phyloP scores from a whole-genome alignment of 2,329 filamentous ascomycete species.

The Ceratocystis papillata region DNA sequence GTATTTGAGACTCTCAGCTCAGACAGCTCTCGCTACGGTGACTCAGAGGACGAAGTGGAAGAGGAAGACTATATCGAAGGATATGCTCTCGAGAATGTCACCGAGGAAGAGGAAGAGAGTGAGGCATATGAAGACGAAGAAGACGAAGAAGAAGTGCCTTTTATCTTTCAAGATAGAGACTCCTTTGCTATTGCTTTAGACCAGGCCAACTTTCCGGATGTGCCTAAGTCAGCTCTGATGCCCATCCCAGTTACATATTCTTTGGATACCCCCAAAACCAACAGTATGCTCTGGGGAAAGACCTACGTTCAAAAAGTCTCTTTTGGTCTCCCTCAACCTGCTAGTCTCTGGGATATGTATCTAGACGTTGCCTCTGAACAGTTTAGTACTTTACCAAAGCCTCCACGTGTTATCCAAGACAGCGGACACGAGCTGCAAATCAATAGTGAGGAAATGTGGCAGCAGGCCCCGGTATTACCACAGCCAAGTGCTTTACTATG shows the following conservation, averaged over 20 bases:
- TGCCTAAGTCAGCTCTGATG: conserved; percentile 13
- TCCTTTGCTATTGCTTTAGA: conserved; percentile 19
- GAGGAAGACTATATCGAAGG: conserved; percentile 13
- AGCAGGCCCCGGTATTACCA: not conserved
- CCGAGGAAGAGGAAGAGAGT: conserved; percentile 23
- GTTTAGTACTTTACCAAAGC: not conserved
- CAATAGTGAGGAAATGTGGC: conserved; percentile 11
- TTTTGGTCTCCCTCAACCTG: conserved; percentile 19
- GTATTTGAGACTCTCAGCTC: not conserved
- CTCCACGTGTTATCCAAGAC: not conserved
- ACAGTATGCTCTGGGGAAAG: conserved; percentile 17
- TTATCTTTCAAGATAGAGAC: conserved; percentile 22
- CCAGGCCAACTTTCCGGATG: conserved; percentile 13
- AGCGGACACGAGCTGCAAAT: conserved; percentile 17
- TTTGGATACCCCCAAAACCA: not conserved
- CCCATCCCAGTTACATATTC: not conserved
- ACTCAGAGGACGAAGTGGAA: conserved; percentile 25
- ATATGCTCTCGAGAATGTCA: conserved; percentile 17
- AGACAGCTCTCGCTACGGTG: conserved; percentile 29
- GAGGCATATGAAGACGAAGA: conserved; percentile 18
- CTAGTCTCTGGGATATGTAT: conserved; percentile 21
- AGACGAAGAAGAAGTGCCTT: conserved; percentile 18
- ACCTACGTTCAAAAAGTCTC: not conserved
- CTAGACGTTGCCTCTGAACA: conserved; percentile 12
- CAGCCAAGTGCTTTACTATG: conserved; percentile 8